Conservation (phyloP, 768 basidiomycete genomes). For the Cytidiella melzeri region DNA sequence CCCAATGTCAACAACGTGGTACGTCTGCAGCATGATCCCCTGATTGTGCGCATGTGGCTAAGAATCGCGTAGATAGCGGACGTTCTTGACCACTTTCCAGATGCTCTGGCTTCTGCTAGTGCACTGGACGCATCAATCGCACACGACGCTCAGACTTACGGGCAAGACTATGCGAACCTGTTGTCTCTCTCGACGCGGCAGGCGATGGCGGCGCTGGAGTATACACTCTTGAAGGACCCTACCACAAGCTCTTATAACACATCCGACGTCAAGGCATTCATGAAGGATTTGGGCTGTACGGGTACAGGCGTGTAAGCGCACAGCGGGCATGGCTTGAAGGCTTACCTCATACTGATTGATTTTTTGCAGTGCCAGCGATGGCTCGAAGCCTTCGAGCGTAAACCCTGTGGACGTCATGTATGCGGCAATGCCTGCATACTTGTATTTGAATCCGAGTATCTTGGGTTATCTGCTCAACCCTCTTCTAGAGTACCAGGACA, state of each 20-base stretch:
- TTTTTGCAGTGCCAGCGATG: too few species aligned
- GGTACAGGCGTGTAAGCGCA: background rate
- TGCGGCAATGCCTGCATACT: conserved; percentile 24
- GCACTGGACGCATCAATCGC: background rate
- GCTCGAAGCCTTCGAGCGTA: too few species aligned
- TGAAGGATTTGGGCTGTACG: conserved; percentile 13
- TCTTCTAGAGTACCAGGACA: conserved; percentile 22
- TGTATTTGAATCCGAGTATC: conserved; percentile 26
- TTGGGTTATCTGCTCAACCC: conserved; percentile 21
- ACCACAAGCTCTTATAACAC: too few species aligned
- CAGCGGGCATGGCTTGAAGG: too few species aligned
- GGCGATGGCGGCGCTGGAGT: background rate
- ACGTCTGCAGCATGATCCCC: background rate
- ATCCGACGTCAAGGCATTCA: conserved; percentile 22
- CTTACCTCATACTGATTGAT: too few species aligned
- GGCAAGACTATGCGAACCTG: background rate
- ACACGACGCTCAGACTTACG: background rate
- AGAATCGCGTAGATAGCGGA: background rate
- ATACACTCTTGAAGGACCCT: background rate
- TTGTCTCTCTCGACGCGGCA: background rate
- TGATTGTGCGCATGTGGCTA: background rate
- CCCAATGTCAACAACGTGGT: background rate
- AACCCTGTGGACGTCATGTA: conserved; percentile 29
- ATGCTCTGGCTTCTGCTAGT: background rate
- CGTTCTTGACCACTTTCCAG: background rate